Percentiles rank a stretch among this genome's conserved stretches.
Conservation (phyloP, 1,139 yeast genomes). For the Suhomyces bokatorum region DNA sequence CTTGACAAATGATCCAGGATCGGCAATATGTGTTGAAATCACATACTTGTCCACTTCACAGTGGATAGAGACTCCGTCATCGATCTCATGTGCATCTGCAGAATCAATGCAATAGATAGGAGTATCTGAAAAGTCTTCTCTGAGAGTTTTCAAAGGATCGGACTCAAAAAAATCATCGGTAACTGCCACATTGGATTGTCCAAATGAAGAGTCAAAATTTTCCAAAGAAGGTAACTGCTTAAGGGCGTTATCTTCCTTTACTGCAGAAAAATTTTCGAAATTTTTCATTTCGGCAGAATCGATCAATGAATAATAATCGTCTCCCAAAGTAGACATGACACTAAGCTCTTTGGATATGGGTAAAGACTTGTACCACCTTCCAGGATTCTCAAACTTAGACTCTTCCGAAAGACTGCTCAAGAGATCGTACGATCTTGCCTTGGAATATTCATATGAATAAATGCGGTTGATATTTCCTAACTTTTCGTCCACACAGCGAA, state of each 20-base stretch:
- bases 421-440: slow-evolving; percentile 50
- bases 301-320: slow-evolving; percentile 41
- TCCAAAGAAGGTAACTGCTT: neutral
- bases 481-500: slow-evolving; percentile 32
- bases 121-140: slow-evolving; percentile 41
- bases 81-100: slow-evolving; percentile 82
- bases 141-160: slow-evolving; percentile 35
- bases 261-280: neutral
- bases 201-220: slow-evolving; percentile 1
- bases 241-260: neutral
- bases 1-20: slow-evolving; percentile 68
- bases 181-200: neutral
- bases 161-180: slow-evolving; percentile 27
- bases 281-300: slow-evolving; percentile 15
- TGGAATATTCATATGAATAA: slow-evolving; percentile 45
- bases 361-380: slow-evolving; percentile 44
- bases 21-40: slow-evolving; percentile 79
- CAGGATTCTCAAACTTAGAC: slow-evolving; percentile 42
- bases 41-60: slow-evolving; percentile 34
- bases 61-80: slow-evolving; percentile 81
- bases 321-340: slow-evolving; percentile 39
- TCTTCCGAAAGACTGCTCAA: slow-evolving; percentile 31
- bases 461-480: slow-evolving; percentile 14
- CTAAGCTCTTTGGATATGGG: slow-evolving; percentile 44
- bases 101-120: slow-evolving; percentile 86